Conservation (phyloP, 495 filamentous ascomycete species). For the Trichoderma gamsii region DNA sequence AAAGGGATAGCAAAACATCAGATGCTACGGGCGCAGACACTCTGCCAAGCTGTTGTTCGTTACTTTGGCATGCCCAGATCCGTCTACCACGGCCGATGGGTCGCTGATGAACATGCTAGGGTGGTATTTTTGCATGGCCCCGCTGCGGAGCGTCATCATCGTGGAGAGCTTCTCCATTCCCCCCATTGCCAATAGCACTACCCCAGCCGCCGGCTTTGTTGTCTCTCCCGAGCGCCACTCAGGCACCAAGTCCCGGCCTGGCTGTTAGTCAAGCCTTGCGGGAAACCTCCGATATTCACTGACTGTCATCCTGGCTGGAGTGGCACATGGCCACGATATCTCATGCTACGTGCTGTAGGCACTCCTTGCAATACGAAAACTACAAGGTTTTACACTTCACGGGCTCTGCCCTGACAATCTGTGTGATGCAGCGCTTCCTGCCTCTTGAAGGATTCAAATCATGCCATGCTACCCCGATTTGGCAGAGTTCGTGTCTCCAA, state of each 20-base stretch:
- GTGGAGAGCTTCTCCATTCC: not conserved
- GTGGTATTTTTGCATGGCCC: conserved; percentile 6
- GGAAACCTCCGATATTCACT: not conserved
- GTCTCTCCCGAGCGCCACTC: conserved; percentile 11
- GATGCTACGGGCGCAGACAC: not conserved
- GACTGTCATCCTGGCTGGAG: not conserved
- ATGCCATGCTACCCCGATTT: not conserved
- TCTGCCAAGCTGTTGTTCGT: not conserved
- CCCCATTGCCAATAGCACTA: not conserved
- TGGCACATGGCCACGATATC: not conserved
- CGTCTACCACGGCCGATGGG: not conserved
- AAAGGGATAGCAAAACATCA: not conserved
- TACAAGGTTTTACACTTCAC: not conserved
- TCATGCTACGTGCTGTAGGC: not conserved
- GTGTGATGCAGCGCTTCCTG: not conserved
- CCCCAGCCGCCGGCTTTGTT: conserved; percentile 5
- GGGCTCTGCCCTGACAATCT: not conserved
- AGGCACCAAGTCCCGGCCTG: conserved; percentile 11
- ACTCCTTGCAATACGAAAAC: not conserved
- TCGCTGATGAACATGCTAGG: conserved; percentile 6
- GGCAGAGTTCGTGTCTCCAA: not conserved
- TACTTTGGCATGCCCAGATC: not conserved
- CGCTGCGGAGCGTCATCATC: conserved; percentile 13
- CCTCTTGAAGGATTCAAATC: not conserved
- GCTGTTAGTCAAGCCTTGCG: not conserved